phyloP scores from a whole-genome alignment of 768 basidiomycete genomes.

The Leccinellum albellum region DNA sequence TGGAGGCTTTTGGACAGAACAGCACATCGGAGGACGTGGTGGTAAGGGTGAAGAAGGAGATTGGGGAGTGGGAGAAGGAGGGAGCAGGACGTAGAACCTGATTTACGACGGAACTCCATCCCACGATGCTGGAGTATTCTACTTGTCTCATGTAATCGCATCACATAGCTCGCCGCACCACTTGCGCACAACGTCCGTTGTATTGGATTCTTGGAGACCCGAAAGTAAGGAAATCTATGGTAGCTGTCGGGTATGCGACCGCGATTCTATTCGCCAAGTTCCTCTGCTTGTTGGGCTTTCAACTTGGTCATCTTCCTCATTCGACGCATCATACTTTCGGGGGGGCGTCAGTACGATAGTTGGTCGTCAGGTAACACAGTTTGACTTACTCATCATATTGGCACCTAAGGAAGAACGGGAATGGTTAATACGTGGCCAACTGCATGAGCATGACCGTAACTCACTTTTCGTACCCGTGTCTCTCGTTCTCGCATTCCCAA shows the following conservation, averaged over 20 bases:
- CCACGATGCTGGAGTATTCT: background rate
- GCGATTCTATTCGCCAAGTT: conserved; percentile 31
- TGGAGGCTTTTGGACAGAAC: conserved; percentile 93
- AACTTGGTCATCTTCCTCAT: conserved; percentile 82
- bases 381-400: conserved; percentile 90
- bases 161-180: conserved; percentile 12
- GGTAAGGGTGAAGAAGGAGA: conserved; percentile 53
- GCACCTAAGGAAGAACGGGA: conserved; percentile 50
- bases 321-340: conserved; percentile 71
- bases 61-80: conserved; percentile 38
- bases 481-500: conserved; percentile 93
- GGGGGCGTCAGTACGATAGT: background rate
- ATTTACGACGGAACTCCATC: background rate
- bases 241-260: conserved; percentile 12
- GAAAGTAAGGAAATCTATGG: conserved; percentile 8
- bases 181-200: conserved; percentile 8
- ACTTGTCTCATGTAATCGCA: conserved; percentile 14
- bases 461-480: conserved; percentile 82
- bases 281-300: conserved; percentile 47
- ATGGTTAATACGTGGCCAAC: conserved; percentile 5
- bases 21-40: conserved; percentile 66
- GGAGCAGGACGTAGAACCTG: conserved; percentile 27
- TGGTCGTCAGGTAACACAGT: background rate
- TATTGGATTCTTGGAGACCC: background rate
- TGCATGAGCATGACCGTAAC: conserved; percentile 16